Percentiles rank a stretch among this genome's conserved stretches.
These are phyloP conservation scores for Saturnispora galanensis DNA, from an alignment of 805 yeast genomes.

Conservation along the genomic window DNA sequence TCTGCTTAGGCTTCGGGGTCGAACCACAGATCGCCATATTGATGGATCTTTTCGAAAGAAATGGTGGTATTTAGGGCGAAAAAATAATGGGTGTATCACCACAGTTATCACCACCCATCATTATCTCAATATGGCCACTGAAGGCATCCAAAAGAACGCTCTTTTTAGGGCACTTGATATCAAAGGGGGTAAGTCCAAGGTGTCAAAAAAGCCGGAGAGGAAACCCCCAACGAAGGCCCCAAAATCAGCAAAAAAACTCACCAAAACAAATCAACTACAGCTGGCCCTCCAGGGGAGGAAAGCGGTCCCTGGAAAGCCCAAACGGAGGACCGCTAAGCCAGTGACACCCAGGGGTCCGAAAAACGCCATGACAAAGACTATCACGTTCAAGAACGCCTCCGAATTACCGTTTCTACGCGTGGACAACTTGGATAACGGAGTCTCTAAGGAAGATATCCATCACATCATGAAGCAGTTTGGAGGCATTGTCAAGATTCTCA, in stretches of 20 bases:
- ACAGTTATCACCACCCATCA: background rate
- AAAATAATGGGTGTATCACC: background rate
- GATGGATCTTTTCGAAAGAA: background rate
- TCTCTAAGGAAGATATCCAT: constrained; percentile 22
- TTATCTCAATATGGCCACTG: background rate
- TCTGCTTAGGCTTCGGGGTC: constrained; percentile 53
- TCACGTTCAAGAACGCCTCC: constrained; percentile 18
- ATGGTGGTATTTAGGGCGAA: background rate
- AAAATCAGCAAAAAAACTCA: no score
- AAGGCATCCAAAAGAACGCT: constrained; percentile 1
- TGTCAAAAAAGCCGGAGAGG: no score
- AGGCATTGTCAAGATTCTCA: constrained; percentile 12
- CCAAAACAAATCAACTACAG: no score
- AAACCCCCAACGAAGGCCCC: no score
- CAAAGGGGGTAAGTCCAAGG: no score
- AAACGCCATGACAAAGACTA: background rate
- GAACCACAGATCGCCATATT: constrained; percentile 37
- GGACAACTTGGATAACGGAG: constrained; percentile 25
- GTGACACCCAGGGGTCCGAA: background rate
- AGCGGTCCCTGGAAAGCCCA: no score
- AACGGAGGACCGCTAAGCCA: background rate
- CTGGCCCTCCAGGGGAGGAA: no score
- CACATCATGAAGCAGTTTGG: constrained; percentile 20
- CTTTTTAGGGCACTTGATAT: constrained; percentile 4
- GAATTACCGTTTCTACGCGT: constrained; percentile 21